These are phyloP conservation scores for Diplodia scrobiculata DNA, from an alignment of 2,329 filamentous ascomycete genomes.

Conservation along the genomic window DNA sequence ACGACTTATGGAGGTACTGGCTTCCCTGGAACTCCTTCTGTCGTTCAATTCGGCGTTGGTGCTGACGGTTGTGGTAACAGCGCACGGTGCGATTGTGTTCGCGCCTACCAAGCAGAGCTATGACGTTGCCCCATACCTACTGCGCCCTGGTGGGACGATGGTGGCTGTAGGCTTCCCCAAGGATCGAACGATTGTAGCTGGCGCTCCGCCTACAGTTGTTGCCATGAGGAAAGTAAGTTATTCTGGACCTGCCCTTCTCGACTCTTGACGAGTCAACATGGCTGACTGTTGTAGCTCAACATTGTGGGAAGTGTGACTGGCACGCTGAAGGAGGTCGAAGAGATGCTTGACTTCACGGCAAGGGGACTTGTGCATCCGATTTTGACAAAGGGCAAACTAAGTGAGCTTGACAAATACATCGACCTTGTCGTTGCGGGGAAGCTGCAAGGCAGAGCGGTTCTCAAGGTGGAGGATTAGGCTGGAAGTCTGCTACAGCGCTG, in stretches of 20 bases:
- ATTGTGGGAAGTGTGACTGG: slow-evolving; percentile 49
- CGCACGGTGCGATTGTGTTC: slow-evolving; percentile 49
- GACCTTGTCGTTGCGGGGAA: slow-evolving; percentile 46
- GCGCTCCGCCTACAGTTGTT: slow-evolving; percentile 44
- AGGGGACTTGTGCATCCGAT: slow-evolving; percentile 48
- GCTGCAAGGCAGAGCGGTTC: slow-evolving; percentile 47
- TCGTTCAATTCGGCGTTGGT: background rate
- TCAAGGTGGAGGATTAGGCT: slow-evolving; percentile 40
- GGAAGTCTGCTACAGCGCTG: no score
- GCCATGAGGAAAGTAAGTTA: slow-evolving; percentile 40
- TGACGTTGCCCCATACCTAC: slow-evolving; percentile 37
- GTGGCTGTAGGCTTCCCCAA: slow-evolving; percentile 39
- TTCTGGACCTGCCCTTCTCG: background rate
- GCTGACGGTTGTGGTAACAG: slow-evolving; percentile 36
- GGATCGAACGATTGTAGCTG: slow-evolving; percentile 34
- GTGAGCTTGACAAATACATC: slow-evolving; percentile 47
- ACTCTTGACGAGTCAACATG: background rate
- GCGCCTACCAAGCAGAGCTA: slow-evolving; percentile 48
- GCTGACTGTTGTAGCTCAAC: slow-evolving; percentile 38
- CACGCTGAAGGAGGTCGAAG: slow-evolving; percentile 51
- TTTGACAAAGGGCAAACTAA: slow-evolving; percentile 44
- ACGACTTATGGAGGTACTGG: slow-evolving; percentile 35
- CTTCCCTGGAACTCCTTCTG: background rate
- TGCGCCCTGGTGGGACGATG: slow-evolving; percentile 38
- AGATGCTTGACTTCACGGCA: slow-evolving; percentile 51